Evolutionary conservation across 2,329 filamentous ascomycete genomes (phyloP).

Genomic region (Penicillium frequentans): DNA sequence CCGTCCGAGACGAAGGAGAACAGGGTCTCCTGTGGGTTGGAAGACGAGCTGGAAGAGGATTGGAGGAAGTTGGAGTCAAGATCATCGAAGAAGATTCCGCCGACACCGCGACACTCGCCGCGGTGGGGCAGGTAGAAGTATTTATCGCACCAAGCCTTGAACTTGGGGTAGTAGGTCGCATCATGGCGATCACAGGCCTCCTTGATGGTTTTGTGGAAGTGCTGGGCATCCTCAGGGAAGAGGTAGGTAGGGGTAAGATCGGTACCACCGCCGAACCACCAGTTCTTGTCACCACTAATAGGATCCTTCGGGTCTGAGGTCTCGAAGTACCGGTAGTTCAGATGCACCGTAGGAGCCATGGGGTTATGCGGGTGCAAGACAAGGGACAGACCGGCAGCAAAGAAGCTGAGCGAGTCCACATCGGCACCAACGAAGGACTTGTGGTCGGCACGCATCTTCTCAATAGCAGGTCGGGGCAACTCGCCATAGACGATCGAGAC

Average conservation of each 20-base stretch:
- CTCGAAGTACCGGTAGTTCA: conserved; percentile 99
- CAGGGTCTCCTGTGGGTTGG: conserved; percentile 82
- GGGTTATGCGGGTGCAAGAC: conserved; percentile 93
- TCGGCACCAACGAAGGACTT: conserved; percentile 77
- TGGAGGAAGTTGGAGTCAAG: conserved; percentile 63
- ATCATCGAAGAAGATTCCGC: conserved; percentile 99
- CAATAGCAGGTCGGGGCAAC: conserved; percentile 80
- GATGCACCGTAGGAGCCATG: conserved; percentile 94
- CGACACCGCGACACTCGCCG: conserved; percentile 79
- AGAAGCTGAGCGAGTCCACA: conserved; percentile 87
- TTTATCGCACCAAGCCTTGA: conserved; percentile 98
- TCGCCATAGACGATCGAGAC: conserved; percentile 93
- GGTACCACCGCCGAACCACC: conserved; percentile 98
- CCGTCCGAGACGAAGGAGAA: conserved; percentile 89
- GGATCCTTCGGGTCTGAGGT: conserved; percentile 80
- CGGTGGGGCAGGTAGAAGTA: conserved; percentile 96
- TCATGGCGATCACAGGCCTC: conserved; percentile 91
- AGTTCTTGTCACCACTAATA: conserved; percentile 66
- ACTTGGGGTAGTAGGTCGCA: conserved; percentile 84
- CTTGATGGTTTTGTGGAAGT: conserved; percentile 94
- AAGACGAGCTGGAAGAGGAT: conserved; percentile 49
- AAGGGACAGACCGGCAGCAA: conserved; percentile 88
- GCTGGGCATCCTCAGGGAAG: conserved; percentile 94
- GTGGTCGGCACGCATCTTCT: conserved; percentile 92
- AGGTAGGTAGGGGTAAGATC: conserved; percentile 92